Base-by-base conservation (phyloP, 176 grass and related monocot genomes). In the Carex scoparia region DNA sequence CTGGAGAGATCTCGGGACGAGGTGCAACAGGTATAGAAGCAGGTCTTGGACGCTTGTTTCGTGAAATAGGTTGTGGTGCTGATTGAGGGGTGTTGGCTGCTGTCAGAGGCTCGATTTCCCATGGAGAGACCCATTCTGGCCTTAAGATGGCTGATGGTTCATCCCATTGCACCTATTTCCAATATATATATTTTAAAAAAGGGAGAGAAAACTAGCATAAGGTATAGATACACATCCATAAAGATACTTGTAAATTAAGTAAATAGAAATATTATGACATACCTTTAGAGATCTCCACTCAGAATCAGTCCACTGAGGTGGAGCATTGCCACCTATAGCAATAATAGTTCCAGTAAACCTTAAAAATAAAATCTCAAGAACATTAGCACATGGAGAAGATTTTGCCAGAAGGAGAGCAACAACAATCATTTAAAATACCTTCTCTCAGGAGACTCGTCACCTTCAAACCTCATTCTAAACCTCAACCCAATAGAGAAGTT, bases 401-500 rank as follows among this genome's bases (percentile, higher is more conserved):
- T 60, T 86, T 84, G 84, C 18, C 23, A 85, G 35, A 71, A 18
- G 8, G 18, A 76, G 23, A 46, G 19, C 15, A n/a, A 78, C 27
- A 32, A 68, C 13, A 82, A 35, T 54, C 5, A 18, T 42, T 86
- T 75, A 75, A 53, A 40, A 46, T 85, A 95, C 96, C 91, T 98
- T 94, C 85, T 90, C 86, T 95, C 96, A 84, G 91, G 93, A 78
- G 91, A 64, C 76, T 98, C 96, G 49, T 95, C 93, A 1, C 96
- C 96, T 89, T 98, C 96, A 93, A 98, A 98, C 87, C 72, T 91
- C 96, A 98, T 98, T 83, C 86, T 91, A 80, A 98, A 98, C 67
- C 96, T 93, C 96, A 92, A 94, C 37, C 96, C 96, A 87, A 95
- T 86, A 28, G 89, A 89, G 16, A 94, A 87, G 32, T 92, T 98